phyloP scores from a whole-genome alignment of 495 filamentous ascomycete species.

The Podospora didyma region DNA sequence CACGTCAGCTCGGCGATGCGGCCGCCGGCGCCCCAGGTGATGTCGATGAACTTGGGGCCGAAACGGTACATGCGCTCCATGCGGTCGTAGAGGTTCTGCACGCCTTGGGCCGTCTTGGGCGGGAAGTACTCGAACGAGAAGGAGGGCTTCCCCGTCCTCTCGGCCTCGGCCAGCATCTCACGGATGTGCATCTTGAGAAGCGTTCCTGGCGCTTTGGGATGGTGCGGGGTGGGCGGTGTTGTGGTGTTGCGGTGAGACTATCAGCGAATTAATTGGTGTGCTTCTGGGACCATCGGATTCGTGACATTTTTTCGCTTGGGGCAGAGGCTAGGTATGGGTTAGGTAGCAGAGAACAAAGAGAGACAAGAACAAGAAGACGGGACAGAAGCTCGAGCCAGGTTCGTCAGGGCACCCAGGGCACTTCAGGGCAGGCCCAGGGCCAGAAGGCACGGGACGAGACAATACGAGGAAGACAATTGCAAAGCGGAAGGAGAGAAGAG shows the following conservation, averaged over 20 bases:
- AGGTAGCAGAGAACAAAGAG: no score
- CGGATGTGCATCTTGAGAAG: conserved; percentile 69
- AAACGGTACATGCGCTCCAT: conserved; percentile 98
- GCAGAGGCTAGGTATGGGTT: no score
- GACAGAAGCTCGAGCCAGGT: no score
- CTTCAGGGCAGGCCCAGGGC: no score
- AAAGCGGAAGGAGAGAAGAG: background rate
- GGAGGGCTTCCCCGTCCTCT: conserved; percentile 67
- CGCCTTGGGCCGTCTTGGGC: conserved; percentile 98
- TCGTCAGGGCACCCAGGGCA: no score
- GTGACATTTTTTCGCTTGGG: no score
- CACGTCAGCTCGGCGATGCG: conserved; percentile 85
- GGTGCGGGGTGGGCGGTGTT: background rate
- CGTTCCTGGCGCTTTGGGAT: conserved; percentile 1
- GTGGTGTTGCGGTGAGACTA: no score
- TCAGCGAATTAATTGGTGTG: no score
- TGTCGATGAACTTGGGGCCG: conserved; percentile 92
- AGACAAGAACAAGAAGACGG: no score
- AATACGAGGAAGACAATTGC: background rate
- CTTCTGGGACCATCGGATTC: no score
- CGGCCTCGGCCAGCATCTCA: conserved; percentile 83
- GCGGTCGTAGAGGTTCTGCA: conserved; percentile 98
- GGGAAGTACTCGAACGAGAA: conserved; percentile 99
- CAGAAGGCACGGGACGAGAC: background rate
- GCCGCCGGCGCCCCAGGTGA: conserved; percentile 98